phyloP scores from a whole-genome alignment of 225 moss, liverwort and hornwort species.

The Marchantia paleacea region DNA sequence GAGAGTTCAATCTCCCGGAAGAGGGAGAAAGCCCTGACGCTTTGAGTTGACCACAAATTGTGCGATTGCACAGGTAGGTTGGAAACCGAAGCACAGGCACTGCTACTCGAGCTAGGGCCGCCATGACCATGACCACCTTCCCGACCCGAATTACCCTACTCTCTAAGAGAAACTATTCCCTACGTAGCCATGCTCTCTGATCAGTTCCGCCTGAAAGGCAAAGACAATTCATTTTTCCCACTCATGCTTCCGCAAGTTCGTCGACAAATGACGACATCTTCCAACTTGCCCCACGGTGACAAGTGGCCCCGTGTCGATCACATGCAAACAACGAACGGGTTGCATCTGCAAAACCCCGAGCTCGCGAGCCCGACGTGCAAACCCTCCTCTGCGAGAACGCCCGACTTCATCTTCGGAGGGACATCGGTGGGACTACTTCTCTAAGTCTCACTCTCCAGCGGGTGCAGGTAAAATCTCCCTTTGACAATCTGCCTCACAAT shows the following conservation, averaged over 20 bases:
- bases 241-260: too few relatives aligned
- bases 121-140: constrained; percentile 36
- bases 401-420: too few relatives aligned
- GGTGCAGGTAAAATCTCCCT: too few relatives aligned
- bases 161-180: neutral
- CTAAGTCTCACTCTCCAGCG: too few relatives aligned
- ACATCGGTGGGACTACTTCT: too few relatives aligned
- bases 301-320: neutral
- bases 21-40: neutral
- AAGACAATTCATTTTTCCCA: neutral
- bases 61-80: constrained; percentile 12
- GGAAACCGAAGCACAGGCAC: constrained; percentile 19
- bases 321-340: neutral
- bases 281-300: neutral
- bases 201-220: neutral
- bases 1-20: neutral
- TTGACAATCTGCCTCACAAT: too few relatives aligned
- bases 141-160: neutral
- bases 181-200: neutral
- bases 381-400: neutral
- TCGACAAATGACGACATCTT: neutral
- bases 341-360: neutral
- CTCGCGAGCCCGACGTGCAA: neutral
- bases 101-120: constrained; percentile 32
- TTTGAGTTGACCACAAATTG: neutral